phyloP scores from a whole-genome alignment of 2,329 filamentous ascomycete genomes.

The Cladophialophora bantiana region DNA sequence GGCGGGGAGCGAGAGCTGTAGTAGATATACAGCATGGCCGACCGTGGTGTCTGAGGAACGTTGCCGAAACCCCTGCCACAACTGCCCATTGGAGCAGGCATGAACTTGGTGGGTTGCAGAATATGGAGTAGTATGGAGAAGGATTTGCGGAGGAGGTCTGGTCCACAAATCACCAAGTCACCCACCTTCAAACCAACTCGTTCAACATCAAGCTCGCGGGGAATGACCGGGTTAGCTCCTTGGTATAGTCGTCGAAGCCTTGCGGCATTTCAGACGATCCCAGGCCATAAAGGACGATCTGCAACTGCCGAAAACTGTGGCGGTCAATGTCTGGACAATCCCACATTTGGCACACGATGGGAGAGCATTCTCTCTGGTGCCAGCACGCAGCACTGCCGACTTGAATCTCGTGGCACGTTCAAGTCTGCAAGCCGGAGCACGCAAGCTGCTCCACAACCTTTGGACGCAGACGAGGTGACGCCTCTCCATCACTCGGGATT shows the following conservation, averaged over 20 bases:
- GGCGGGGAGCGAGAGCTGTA: background rate
- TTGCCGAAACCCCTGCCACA: background rate
- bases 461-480: background rate
- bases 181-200: background rate
- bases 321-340: slow-evolving; percentile 6
- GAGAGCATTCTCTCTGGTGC: background rate
- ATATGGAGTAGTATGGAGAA: slow-evolving; percentile 8
- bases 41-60: background rate
- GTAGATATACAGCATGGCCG: background rate
- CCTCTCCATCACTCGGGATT: background rate
- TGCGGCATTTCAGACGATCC: background rate
- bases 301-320: slow-evolving; percentile 24
- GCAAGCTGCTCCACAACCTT: background rate
- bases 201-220: slow-evolving; percentile 11
- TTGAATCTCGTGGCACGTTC: background rate
- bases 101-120: background rate
- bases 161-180: background rate
- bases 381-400: background rate
- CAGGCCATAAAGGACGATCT: slow-evolving; percentile 4
- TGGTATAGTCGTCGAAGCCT: slow-evolving; percentile 12
- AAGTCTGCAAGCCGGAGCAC: too few species aligned
- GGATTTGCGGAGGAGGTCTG: slow-evolving; percentile 16
- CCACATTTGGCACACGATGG: slow-evolving; percentile 5
- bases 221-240: slow-evolving; percentile 26
- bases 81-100: background rate